phyloP scores from a whole-genome alignment of 495 filamentous ascomycete genomes.

The Lepraria neglecta region DNA sequence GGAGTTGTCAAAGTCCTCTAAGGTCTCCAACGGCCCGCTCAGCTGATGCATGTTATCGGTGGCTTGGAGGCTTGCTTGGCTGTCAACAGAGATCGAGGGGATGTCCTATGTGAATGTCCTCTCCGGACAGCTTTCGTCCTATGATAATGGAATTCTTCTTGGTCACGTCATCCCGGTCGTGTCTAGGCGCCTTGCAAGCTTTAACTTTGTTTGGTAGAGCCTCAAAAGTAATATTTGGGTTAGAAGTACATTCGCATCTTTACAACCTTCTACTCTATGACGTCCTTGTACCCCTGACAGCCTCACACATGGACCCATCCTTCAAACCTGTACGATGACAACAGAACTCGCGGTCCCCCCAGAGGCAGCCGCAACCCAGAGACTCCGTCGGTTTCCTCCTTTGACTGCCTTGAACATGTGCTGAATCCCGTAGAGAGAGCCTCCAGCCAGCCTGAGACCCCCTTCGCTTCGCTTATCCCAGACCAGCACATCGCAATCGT shows the following conservation, averaged over 20 bases:
- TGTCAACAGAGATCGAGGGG: neutral
- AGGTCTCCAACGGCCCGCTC: no score
- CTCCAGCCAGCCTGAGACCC: constrained; percentile 77
- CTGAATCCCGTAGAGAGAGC: constrained; percentile 63
- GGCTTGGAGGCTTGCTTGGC: neutral
- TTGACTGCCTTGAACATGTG: constrained; percentile 25
- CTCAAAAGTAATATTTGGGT: no score
- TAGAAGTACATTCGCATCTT: no score
- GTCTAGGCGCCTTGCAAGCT: no score
- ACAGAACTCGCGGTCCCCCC: neutral
- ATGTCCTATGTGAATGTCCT: neutral
- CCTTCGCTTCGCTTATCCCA: constrained; percentile 77
- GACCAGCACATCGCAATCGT: constrained; percentile 80
- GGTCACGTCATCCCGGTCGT: no score
- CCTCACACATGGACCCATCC: neutral
- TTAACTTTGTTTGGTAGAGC: no score
- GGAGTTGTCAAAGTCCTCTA: neutral
- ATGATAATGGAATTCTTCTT: no score
- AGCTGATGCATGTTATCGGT: neutral
- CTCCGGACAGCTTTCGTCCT: neutral
- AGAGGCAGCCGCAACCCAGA: neutral
- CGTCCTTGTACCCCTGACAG: no score
- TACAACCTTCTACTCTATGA: no score
- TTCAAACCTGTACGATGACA: neutral
- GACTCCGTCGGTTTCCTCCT: constrained; percentile 39